Evolutionary conservation across 306 rosid genomes (phyloP).

Genomic region (Medicago truncatula): DNA sequence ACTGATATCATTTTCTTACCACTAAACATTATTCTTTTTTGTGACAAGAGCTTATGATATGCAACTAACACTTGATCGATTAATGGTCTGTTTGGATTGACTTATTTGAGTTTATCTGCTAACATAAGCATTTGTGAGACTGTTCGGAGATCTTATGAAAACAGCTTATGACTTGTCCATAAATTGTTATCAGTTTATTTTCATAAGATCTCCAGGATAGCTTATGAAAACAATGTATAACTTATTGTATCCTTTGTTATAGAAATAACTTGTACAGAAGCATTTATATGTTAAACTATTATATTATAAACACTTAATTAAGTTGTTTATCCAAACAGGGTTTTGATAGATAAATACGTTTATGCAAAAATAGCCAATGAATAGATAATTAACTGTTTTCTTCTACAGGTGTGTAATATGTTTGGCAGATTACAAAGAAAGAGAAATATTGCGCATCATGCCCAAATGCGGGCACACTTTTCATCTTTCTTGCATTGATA

Average conservation of each 20-base stretch:
- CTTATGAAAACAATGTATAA: background rate
- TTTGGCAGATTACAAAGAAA: conserved; percentile 87
- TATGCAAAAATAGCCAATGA: background rate
- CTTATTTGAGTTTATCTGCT: background rate
- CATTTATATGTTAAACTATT: background rate
- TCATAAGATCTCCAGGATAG: background rate
- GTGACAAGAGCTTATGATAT: conserved; percentile 6
- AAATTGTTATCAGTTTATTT: background rate
- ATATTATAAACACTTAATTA: background rate
- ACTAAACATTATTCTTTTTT: background rate
- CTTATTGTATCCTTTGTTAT: background rate
- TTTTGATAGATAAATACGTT: background rate
- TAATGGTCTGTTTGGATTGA: background rate
- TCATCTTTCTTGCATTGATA: conserved; percentile 92
- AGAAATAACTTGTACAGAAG: background rate
- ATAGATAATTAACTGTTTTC: conserved; percentile 41
- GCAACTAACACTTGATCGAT: background rate
- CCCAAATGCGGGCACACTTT: conserved; percentile 92
- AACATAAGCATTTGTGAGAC: background rate
- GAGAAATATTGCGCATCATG: conserved; percentile 86
- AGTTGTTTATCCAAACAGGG: background rate
- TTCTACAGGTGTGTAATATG: conserved; percentile 88
- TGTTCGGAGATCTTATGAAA: background rate
- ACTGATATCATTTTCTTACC: too few species aligned
- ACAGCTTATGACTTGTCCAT: background rate